Conservation (phyloP, 2,329 filamentous ascomycete species). For the Phaeosphaeriaceae sp. region DNA sequence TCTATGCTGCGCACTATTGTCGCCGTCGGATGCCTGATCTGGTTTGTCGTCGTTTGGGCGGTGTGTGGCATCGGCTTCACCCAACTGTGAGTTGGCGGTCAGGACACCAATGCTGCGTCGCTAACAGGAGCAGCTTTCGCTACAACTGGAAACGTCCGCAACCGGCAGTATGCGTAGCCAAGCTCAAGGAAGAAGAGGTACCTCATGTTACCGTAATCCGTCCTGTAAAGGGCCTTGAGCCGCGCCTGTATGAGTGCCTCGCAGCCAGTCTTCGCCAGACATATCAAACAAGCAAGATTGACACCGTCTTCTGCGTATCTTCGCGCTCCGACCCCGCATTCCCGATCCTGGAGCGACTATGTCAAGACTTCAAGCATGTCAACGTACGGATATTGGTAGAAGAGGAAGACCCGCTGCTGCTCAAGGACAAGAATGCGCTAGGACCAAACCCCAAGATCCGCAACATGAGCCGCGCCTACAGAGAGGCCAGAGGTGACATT, state of each 20-base stretch:
- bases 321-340: constrained; percentile 78
- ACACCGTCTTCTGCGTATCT: constrained; percentile 83
- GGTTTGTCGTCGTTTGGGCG: constrained; percentile 63
- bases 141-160: constrained; percentile 59
- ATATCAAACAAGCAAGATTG: constrained; percentile 79
- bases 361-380: constrained; percentile 75
- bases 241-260: constrained; percentile 89
- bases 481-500: constrained; percentile 84
- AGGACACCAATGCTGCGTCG: constrained; percentile 5
- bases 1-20: constrained; percentile 47
- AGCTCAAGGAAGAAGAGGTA: constrained; percentile 56
- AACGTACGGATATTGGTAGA: constrained; percentile 81
- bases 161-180: constrained; percentile 51
- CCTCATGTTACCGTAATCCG: constrained; percentile 91
- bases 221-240: constrained; percentile 91
- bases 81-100: constrained; percentile 60
- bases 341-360: constrained; percentile 73
- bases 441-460: constrained; percentile 98
- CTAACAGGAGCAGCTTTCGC: constrained; percentile 56
- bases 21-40: constrained; percentile 60
- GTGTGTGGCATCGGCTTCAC: constrained; percentile 67
- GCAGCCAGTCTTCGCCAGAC: constrained; percentile 83
- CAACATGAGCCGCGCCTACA: constrained; percentile 92
- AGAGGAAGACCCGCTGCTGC: constrained; percentile 75
- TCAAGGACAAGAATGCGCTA: constrained; percentile 66